These are phyloP conservation scores for Fagopyrum esculentum DNA, from an alignment of 148 eudicot species.

Conservation along the genomic window DNA sequence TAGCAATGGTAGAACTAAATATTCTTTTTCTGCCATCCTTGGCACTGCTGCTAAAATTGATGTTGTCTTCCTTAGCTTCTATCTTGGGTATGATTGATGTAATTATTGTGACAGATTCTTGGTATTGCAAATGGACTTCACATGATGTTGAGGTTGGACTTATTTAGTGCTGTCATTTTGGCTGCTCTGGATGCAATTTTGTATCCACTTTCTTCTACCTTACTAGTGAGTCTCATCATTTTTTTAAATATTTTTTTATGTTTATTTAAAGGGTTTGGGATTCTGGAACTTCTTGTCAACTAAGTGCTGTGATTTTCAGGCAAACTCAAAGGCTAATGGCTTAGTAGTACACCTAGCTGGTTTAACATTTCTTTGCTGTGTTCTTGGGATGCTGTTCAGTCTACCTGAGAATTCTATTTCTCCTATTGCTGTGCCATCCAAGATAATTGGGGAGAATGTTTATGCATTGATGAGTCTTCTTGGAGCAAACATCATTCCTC, in stretches of 20 bases:
- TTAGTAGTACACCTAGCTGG: slow-evolving; percentile 46
- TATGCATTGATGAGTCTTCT: slow-evolving; percentile 88
- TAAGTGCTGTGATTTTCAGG: slow-evolving; percentile 32
- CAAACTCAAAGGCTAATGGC: slow-evolving; percentile 47
- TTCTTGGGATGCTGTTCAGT: slow-evolving; percentile 53
- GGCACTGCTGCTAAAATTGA: too few species aligned
- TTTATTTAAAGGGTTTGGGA: neutral
- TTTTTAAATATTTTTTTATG: neutral
- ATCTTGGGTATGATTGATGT: neutral
- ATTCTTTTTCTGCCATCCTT: neutral
- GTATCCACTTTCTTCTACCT: slow-evolving; percentile 57
- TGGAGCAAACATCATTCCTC: slow-evolving; percentile 89
- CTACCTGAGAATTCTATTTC: slow-evolving; percentile 57
- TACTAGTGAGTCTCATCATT: slow-evolving; percentile 40
- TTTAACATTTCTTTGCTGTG: slow-evolving; percentile 37
- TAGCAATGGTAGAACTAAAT: slow-evolving; percentile 50
- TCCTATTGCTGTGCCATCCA: slow-evolving; percentile 43
- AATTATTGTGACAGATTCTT: slow-evolving; percentile 48
- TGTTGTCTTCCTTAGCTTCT: slow-evolving; percentile 3
- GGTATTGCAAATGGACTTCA: slow-evolving; percentile 85
- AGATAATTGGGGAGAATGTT: slow-evolving; percentile 78
- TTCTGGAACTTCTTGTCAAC: neutral
- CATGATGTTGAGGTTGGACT: slow-evolving; percentile 57
- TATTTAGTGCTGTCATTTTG: slow-evolving; percentile 59
- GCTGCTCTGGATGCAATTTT: slow-evolving; percentile 55